Evolutionary conservation across 257 asterid genomes (phyloP).

Genomic region (Solanum habrochaites): DNA sequence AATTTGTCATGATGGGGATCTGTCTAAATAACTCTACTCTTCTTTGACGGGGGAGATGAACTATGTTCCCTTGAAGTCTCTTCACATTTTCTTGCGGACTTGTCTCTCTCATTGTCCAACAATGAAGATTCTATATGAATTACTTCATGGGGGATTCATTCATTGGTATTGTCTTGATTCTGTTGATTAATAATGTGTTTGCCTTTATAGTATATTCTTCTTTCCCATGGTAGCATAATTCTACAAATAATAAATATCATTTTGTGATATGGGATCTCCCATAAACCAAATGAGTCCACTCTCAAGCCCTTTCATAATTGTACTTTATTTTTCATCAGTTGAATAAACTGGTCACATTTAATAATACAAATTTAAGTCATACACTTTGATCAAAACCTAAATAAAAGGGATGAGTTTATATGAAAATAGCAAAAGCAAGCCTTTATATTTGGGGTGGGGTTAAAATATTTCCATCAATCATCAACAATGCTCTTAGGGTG

Average conservation of each 20-base stretch:
- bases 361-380: no score
- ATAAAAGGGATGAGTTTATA: no score
- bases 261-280: not conserved
- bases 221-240: not conserved
- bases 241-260: no score
- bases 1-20: no score
- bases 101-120: not conserved
- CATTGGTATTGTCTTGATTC: not conserved
- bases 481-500: not conserved
- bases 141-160: not conserved
- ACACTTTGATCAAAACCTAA: no score
- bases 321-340: not conserved
- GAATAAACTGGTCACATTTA: not conserved
- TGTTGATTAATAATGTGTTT: not conserved
- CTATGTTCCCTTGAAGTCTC: not conserved
- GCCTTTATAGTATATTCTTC: no score
- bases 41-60: not conserved
- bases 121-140: not conserved
- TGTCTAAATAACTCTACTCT: no score
- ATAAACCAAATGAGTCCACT: not conserved
- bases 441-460: no score
- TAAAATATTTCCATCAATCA: no score
- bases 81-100: not conserved
- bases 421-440: no score
- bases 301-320: not conserved